Conservation (phyloP, 768 basidiomycete genomes). For the Lentinula boryana region DNA sequence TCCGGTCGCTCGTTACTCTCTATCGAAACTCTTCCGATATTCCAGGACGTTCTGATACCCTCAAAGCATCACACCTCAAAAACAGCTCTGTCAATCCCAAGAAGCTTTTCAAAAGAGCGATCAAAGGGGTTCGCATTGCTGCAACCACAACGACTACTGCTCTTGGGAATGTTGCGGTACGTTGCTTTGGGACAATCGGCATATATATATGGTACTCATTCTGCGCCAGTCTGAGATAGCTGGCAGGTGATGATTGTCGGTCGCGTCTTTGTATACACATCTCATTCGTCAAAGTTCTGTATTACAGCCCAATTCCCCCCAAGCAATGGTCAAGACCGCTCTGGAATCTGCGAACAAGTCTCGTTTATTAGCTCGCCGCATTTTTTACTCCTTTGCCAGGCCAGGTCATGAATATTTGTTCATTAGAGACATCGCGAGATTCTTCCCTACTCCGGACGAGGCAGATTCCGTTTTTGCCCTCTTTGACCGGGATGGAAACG, state of each 20-base stretch:
- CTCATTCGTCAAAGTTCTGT: conserved; percentile 42
- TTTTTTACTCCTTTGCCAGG: conserved; percentile 81
- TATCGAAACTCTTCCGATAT: conserved; percentile 77
- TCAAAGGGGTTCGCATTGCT: conserved; percentile 63
- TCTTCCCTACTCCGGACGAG: conserved; percentile 62
- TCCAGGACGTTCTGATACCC: conserved; percentile 59
- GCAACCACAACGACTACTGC: conserved; percentile 81
- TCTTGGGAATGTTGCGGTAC: conserved; percentile 51
- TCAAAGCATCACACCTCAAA: conserved; percentile 32
- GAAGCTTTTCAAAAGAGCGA: conserved; percentile 60
- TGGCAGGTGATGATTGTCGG: conserved; percentile 32
- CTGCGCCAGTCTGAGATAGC: conserved; percentile 22
- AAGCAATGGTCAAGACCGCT: conserved; percentile 74
- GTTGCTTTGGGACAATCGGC: neutral
- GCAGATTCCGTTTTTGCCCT: conserved; percentile 62
- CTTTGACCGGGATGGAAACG: conserved; percentile 70
- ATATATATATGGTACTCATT: neutral
- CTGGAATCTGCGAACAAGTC: conserved; percentile 78
- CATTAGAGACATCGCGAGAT: conserved; percentile 64
- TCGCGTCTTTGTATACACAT: neutral
- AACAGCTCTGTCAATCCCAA: conserved; percentile 45
- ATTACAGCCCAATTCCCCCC: conserved; percentile 85
- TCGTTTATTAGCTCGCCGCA: conserved; percentile 69
- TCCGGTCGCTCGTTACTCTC: conserved; percentile 62
- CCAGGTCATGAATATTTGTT: conserved; percentile 52